phyloP scores from a whole-genome alignment of 768 basidiomycete species.

The Terana coerulea region DNA sequence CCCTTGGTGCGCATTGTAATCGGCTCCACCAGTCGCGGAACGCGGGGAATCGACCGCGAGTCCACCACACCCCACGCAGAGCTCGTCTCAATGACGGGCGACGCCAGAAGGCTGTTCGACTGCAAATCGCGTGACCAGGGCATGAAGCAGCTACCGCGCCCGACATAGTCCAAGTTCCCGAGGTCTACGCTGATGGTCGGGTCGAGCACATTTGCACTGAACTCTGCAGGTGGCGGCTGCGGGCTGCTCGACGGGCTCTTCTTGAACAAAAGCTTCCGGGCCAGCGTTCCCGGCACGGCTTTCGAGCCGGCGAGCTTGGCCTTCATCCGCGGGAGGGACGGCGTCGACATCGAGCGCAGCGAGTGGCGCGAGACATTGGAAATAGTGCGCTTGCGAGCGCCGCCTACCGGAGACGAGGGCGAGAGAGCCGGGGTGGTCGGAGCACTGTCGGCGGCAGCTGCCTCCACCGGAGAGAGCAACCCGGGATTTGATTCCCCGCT shows the following conservation, averaged over 20 bases:
- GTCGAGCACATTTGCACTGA: slow-evolving; percentile 4
- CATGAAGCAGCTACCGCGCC: slow-evolving; percentile 33
- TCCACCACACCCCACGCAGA: slow-evolving; percentile 16
- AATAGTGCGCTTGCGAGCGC: slow-evolving; percentile 49
- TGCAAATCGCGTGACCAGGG: slow-evolving; percentile 42
- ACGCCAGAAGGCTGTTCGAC: slow-evolving; percentile 21
- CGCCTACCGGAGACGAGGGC: neutral
- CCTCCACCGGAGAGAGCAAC: slow-evolving; percentile 9
- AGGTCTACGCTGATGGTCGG: slow-evolving; percentile 11
- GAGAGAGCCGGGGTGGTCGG: slow-evolving; percentile 9
- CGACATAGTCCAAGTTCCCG: slow-evolving; percentile 18
- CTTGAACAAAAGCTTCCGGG: slow-evolving; percentile 52
- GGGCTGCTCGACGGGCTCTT: slow-evolving; percentile 27
- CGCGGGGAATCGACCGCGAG: slow-evolving; percentile 18
- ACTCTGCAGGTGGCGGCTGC: slow-evolving; percentile 5
- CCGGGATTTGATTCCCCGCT: slow-evolving; percentile 11
- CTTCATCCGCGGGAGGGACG: slow-evolving; percentile 47
- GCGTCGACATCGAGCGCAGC: slow-evolving; percentile 38
- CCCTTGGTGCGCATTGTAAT: slow-evolving; percentile 41
- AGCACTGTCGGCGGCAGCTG: neutral
- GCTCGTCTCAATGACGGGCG: slow-evolving; percentile 20
- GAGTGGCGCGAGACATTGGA: slow-evolving; percentile 49
- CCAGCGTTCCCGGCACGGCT: slow-evolving; percentile 43
- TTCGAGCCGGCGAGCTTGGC: slow-evolving; percentile 41
- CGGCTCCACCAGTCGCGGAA: slow-evolving; percentile 18